These are phyloP conservation scores for Nicotiana tabacum DNA, from an alignment of 257 asterid genomes.

Conservation along the genomic window DNA sequence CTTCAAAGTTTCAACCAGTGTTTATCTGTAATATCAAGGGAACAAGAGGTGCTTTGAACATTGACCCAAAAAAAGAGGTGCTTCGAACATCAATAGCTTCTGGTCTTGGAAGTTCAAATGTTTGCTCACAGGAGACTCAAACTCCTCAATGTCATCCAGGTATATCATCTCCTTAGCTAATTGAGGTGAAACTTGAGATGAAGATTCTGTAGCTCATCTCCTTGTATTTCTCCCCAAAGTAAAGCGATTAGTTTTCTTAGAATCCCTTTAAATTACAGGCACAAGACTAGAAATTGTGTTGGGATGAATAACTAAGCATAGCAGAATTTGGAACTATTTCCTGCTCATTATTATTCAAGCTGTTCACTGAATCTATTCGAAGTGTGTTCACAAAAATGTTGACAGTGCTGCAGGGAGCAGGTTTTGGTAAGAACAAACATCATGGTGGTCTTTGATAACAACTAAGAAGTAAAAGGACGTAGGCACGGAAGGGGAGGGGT, in stretches of 20 bases:
- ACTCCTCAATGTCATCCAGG: slow-evolving; percentile 59
- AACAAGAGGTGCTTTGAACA: slow-evolving; percentile 1
- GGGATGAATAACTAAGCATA: slow-evolving; percentile 18
- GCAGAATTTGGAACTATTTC: slow-evolving; percentile 15
- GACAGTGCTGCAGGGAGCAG: not conserved
- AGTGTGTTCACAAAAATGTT: not conserved
- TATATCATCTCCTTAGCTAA: slow-evolving; percentile 42
- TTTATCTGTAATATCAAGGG: not conserved
- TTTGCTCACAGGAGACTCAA: slow-evolving; percentile 30
- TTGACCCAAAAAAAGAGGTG: not conserved
- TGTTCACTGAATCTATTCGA: slow-evolving; percentile 3
- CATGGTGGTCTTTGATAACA: not conserved
- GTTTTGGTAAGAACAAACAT: not conserved
- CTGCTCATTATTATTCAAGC: not conserved
- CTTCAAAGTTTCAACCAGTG: slow-evolving; percentile 4
- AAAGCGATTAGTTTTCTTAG: not conserved
- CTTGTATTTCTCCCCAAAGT: not conserved
- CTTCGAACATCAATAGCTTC: slow-evolving; percentile 57
- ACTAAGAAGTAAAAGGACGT: not conserved
- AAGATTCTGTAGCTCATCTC: not conserved
- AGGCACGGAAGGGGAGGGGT: not conserved
- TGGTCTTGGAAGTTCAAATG: slow-evolving; percentile 39
- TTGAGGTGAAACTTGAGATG: not conserved
- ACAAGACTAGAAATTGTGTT: not conserved
- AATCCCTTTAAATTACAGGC: not conserved